phyloP scores from a whole-genome alignment of 2,329 filamentous ascomycete species.

The Fusarium sp. region DNA sequence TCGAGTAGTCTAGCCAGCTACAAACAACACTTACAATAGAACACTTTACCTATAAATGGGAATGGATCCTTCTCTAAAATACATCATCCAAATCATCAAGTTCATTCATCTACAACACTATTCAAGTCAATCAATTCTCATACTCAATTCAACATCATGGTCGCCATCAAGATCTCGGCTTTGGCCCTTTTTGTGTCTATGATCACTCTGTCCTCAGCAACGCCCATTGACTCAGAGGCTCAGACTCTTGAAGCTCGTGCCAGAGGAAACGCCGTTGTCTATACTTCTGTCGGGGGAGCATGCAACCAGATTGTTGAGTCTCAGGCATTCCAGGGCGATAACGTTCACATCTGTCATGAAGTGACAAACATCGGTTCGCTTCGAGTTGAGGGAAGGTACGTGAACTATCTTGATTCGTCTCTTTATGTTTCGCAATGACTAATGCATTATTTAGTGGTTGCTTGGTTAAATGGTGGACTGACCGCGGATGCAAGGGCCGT shows the following conservation, averaged over 20 bases:
- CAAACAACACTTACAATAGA: neutral
- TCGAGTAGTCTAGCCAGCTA: accelerated
- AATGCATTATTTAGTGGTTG: neutral
- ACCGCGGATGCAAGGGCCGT: neutral
- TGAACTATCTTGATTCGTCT: neutral
- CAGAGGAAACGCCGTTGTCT: neutral
- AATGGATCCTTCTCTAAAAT: neutral
- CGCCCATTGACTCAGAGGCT: neutral
- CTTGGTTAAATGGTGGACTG: neutral
- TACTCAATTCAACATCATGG: neutral
- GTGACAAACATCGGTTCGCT: neutral
- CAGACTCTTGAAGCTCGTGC: neutral
- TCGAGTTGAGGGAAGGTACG: neutral
- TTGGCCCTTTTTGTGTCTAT: neutral
- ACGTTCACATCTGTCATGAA: neutral
- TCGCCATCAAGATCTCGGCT: neutral
- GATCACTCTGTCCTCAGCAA: neutral
- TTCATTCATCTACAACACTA: neutral
- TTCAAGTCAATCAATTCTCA: neutral
- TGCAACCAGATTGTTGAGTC: neutral
- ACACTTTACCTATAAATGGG: neutral
- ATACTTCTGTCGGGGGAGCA: neutral
- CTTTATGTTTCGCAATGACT: accelerated
- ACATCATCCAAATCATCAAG: accelerated
- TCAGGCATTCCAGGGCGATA: neutral